A percentile compares a stretch with the other conserved stretches of the same genome.
Evolutionary conservation across 371 early-diverging fungal species (phyloP).

Genomic region (Umbelopsis sp.): DNA sequence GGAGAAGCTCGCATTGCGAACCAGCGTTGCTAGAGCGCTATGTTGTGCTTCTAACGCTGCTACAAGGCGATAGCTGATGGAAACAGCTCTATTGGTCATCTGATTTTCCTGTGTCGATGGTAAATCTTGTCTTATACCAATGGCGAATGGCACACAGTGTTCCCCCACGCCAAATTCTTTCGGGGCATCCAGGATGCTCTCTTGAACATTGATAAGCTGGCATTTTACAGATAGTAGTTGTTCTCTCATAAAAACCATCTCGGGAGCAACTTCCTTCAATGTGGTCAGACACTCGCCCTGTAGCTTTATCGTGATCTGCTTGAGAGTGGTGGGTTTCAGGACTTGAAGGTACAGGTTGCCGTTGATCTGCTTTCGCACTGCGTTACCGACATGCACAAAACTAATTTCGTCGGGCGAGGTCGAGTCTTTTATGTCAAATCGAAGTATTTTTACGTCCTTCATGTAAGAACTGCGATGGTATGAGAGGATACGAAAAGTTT

Average conservation of each 20-base stretch:
- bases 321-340: neutral
- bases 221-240: neutral
- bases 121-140: neutral
- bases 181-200: neutral
- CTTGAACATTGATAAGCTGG: neutral
- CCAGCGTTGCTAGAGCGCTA: neutral
- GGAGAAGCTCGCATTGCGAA: neutral
- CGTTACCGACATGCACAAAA: neutral
- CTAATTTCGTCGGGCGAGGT: neutral
- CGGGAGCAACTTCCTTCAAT: neutral
- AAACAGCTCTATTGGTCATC: neutral
- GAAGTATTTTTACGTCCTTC: neutral
- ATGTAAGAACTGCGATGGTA: neutral
- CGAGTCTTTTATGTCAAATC: neutral
- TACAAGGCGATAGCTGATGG: neutral
- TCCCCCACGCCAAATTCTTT: neutral
- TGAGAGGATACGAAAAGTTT: neutral
- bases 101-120: neutral
- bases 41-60: neutral
- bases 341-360: neutral
- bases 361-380: neutral
- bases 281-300: constrained; percentile 1
- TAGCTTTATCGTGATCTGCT: neutral
- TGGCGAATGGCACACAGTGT: neutral
- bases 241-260: neutral